These are phyloP conservation scores for Saccharomycopsis javanensis DNA, from an alignment of 805 yeast species.

Conservation along the genomic window DNA sequence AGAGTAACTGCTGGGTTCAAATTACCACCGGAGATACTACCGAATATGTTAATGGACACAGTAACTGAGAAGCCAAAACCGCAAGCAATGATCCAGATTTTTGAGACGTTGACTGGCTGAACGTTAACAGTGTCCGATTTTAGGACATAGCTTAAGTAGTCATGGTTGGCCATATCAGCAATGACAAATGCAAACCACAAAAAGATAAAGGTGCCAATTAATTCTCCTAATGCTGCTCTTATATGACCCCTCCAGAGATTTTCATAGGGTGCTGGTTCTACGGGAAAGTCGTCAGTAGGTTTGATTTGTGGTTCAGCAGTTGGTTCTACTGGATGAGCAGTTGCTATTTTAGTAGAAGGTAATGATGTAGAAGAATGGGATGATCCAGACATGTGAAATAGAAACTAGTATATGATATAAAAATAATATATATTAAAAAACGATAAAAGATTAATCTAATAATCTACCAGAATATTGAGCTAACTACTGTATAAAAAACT, in stretches of 20 bases:
- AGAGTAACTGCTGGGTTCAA: conserved; percentile 84
- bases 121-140: conserved; percentile 30
- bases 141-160: conserved; percentile 27
- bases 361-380: neutral
- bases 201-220: conserved; percentile 78
- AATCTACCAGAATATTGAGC: too few species aligned
- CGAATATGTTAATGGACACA: conserved; percentile 59
- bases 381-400: neutral
- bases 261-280: conserved; percentile 21
- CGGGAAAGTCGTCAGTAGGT: neutral
- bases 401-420: neutral
- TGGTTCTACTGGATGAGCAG: neutral
- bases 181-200: conserved; percentile 73
- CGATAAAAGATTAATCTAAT: too few species aligned
- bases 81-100: conserved; percentile 67
- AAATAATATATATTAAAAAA: too few species aligned
- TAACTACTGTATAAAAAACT: too few species aligned
- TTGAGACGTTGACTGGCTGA: conserved; percentile 39
- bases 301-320: neutral
- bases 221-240: conserved; percentile 69
- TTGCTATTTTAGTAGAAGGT: neutral
- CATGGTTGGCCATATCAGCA: conserved; percentile 74
- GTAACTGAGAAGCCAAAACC: conserved; percentile 84
- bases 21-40: conserved; percentile 80
- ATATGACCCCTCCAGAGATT: conserved; percentile 40